Conservation (phyloP, 148 eudicot species). For the Heliamphora exappendiculata region DNA sequence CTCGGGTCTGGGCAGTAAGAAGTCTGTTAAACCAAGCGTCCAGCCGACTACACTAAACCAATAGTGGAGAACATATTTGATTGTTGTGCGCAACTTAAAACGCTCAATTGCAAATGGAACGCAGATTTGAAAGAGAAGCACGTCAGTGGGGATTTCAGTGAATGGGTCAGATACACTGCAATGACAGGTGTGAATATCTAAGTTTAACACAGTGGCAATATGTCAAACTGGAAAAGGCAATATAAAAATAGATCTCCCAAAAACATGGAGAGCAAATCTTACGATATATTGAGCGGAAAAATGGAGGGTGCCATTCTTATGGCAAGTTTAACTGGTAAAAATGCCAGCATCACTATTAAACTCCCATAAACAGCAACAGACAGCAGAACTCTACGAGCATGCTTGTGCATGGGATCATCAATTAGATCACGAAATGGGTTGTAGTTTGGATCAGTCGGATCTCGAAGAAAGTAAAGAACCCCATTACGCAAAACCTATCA, state of each 20-base stretch:
- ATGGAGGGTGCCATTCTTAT: constrained; percentile 77
- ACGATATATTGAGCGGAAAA: constrained; percentile 91
- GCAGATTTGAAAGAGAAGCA: constrained; percentile 92
- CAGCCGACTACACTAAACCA: constrained; percentile 93
- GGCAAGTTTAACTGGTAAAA: constrained; percentile 89
- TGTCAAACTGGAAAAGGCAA: not conserved
- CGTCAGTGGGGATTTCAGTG: constrained; percentile 91
- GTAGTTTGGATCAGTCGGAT: constrained; percentile 96
- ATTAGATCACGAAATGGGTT: constrained; percentile 93
- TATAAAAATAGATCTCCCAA: not conserved
- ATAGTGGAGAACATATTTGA: constrained; percentile 69
- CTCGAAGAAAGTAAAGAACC: constrained; percentile 92
- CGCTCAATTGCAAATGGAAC: constrained; percentile 93
- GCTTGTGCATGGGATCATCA: constrained; percentile 94
- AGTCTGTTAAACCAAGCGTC: constrained; percentile 76
- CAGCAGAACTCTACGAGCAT: constrained; percentile 86
- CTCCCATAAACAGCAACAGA: constrained; percentile 89
- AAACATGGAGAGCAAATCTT: constrained; percentile 27
- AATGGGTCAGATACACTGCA: constrained; percentile 95
- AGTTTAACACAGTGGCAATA: not conserved
- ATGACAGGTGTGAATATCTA: not conserved
- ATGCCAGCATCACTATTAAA: constrained; percentile 87
- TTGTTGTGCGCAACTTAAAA: constrained; percentile 70
- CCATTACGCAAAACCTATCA: constrained; percentile 82
- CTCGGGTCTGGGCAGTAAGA: constrained; percentile 73